Evolutionary conservation across 805 yeast genomes (phyloP).

Genomic region (Pichia insulana): DNA sequence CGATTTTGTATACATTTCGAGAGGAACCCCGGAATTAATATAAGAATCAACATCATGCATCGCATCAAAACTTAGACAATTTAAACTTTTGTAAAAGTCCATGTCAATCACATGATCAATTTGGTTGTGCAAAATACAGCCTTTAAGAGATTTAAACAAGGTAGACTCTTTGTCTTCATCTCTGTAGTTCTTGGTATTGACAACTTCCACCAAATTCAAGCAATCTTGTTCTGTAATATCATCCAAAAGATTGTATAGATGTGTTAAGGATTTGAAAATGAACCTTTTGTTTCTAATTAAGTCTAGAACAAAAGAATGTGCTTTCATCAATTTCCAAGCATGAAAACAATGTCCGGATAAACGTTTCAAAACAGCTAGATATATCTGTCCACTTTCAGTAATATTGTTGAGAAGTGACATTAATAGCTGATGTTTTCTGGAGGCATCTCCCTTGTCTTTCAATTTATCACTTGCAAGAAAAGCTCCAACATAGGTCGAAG

Average conservation of each 20-base stretch:
- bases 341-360: conserved; percentile 53
- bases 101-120: neutral
- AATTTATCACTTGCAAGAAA: conserved; percentile 14
- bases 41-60: neutral
- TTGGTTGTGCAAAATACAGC: neutral
- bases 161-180: neutral
- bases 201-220: conserved; percentile 8
- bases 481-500: conserved; percentile 24
- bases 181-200: conserved; percentile 3
- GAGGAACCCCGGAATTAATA: neutral
- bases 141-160: conserved; percentile 2
- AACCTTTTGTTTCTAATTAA: conserved; percentile 21
- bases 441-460: neutral
- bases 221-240: conserved; percentile 15
- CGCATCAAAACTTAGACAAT: neutral
- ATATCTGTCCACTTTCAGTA: conserved; percentile 32
- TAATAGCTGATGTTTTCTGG: neutral
- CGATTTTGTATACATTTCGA: conserved; percentile 1
- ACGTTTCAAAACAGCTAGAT: conserved; percentile 32
- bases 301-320: conserved; percentile 36
- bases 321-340: conserved; percentile 61
- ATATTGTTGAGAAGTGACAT: conserved; percentile 6
- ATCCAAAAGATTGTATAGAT: conserved; percentile 14
- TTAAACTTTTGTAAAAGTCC: neutral
- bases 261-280: neutral